Evolutionary conservation across 345 rosid genomes (phyloP).

Genomic region (Citrus glauca): DNA sequence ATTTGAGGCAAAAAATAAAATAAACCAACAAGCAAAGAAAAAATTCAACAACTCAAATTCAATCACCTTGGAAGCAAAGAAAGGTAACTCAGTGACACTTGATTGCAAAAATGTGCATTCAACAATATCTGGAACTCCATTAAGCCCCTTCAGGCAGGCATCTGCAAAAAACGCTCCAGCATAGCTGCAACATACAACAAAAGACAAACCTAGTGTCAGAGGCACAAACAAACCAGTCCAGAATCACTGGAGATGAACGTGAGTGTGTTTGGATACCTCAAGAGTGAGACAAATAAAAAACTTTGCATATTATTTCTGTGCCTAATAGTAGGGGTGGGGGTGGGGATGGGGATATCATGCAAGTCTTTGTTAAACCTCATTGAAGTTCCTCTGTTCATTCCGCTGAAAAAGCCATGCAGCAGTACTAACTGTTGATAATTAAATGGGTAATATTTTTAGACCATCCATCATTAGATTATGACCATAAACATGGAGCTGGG

Average conservation of each 20-base stretch:
- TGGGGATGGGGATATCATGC: background rate
- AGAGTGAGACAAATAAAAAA: background rate
- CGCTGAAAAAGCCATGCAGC: background rate
- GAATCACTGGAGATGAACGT: background rate
- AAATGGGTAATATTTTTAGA: background rate
- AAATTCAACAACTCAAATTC: background rate
- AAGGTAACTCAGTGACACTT: constrained; percentile 64
- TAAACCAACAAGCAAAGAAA: background rate
- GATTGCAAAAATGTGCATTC: constrained; percentile 82
- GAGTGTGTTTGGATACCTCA: background rate
- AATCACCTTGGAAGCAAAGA: constrained; percentile 87
- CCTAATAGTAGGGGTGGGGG: background rate
- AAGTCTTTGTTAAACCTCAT: background rate
- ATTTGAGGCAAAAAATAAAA: background rate
- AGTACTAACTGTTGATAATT: background rate
- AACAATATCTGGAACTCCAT: constrained; percentile 70
- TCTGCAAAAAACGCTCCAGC: constrained; percentile 89
- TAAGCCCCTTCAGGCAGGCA: constrained; percentile 89
- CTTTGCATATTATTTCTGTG: background rate
- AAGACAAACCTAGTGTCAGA: background rate
- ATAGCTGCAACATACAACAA: constrained; percentile 41
- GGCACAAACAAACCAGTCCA: background rate
- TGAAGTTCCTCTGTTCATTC: background rate
- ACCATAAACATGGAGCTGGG: background rate
- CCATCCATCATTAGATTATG: background rate